Evolutionary conservation across 192 early-diverging fungal species (phyloP).

Genomic region (Rhizoclosmatium sp.): DNA sequence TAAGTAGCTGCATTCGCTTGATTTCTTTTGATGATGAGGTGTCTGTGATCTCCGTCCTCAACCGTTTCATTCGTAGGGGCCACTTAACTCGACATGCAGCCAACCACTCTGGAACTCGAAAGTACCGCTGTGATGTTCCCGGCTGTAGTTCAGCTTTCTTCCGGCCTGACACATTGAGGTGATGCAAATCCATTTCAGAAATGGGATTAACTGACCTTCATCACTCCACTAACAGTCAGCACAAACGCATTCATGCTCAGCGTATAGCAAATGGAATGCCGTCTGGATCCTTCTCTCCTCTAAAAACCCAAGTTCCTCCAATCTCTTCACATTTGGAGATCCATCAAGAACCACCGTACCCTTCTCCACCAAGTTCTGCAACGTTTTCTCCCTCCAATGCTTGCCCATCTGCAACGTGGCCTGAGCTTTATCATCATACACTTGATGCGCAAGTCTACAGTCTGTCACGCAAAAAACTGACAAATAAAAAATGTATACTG

Average conservation of each 20-base stretch:
- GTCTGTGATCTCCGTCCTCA: background rate
- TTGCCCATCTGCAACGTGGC: background rate
- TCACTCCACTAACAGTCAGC: background rate
- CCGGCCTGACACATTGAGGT: constrained; percentile 15
- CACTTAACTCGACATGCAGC: constrained; percentile 17
- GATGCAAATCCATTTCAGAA: background rate
- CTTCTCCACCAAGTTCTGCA: background rate
- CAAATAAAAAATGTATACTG: constrained; percentile 8
- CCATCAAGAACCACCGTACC: background rate
- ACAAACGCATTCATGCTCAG: background rate
- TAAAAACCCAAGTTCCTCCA: background rate
- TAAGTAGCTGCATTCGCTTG: background rate
- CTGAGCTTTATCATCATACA: background rate
- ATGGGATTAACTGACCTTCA: background rate
- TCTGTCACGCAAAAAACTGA: background rate
- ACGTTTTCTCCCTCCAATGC: background rate
- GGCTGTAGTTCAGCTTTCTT: constrained; percentile 25
- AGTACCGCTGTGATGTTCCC: constrained; percentile 10
- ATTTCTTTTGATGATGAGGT: background rate
- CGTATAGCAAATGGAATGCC: background rate
- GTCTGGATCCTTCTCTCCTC: background rate
- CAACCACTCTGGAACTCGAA: constrained; percentile 19
- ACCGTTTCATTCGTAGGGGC: background rate
- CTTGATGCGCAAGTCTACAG: background rate
- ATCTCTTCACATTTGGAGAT: background rate